Conservation (phyloP, 2,329 filamentous ascomycete genomes). For the Phaeosphaeriaceae sp. region DNA sequence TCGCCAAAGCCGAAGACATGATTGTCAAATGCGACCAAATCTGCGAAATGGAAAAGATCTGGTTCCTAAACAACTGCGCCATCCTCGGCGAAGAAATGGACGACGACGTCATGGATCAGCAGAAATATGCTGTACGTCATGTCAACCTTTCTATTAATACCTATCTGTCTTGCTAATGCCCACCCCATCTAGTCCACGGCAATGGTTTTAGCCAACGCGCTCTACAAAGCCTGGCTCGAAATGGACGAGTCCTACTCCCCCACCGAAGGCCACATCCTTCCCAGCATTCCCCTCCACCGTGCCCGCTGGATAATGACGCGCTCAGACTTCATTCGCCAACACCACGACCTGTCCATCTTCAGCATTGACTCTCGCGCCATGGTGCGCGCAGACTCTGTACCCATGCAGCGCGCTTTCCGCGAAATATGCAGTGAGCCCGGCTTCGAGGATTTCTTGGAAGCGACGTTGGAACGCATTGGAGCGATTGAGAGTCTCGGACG, state of each 20-base stretch:
- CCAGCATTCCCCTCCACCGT: slow-evolving; percentile 65
- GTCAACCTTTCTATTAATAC: neutral
- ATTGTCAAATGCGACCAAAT: slow-evolving; percentile 77
- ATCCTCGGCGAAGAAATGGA: slow-evolving; percentile 82
- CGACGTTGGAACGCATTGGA: slow-evolving; percentile 83
- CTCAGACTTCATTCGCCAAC: slow-evolving; percentile 89
- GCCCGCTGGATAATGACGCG: slow-evolving; percentile 85
- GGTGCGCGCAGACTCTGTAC: slow-evolving; percentile 91
- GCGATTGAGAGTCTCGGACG: slow-evolving; percentile 92
- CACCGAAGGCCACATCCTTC: slow-evolving; percentile 75
- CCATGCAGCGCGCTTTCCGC: slow-evolving; percentile 92
- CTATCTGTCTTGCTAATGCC: slow-evolving; percentile 5
- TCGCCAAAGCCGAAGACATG: slow-evolving; percentile 89
- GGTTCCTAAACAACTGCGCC: slow-evolving; percentile 80
- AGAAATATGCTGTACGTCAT: slow-evolving; percentile 84
- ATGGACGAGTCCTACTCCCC: slow-evolving; percentile 69
- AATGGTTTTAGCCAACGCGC: slow-evolving; percentile 89
- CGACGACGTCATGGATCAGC: slow-evolving; percentile 97
- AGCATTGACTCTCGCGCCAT: slow-evolving; percentile 87
- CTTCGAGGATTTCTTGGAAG: slow-evolving; percentile 83
- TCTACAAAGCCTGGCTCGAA: slow-evolving; percentile 83
- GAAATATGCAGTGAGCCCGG: slow-evolving; percentile 79
- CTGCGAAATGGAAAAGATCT: slow-evolving; percentile 74
- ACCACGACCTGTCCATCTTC: slow-evolving; percentile 94
- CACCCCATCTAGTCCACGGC: slow-evolving; percentile 72